These are phyloP conservation scores for Termitomyces sp. DNA, from an alignment of 768 basidiomycete species.

Conservation along the genomic window DNA sequence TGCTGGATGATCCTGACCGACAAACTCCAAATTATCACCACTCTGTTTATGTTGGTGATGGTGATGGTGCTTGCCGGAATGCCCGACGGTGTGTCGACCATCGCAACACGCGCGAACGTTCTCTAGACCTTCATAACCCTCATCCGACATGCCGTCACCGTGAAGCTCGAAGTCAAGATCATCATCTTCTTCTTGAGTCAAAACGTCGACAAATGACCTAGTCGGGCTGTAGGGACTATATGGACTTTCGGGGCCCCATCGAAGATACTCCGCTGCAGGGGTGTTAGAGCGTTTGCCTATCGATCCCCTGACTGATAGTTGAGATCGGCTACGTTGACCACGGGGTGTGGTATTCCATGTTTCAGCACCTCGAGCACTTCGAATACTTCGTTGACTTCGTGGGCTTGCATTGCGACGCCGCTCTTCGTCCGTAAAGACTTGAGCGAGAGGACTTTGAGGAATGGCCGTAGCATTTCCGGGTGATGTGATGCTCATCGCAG, in stretches of 20 bases:
- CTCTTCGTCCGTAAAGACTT: constrained; percentile 45
- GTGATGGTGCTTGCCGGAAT: constrained; percentile 45
- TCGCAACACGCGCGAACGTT: constrained; percentile 93
- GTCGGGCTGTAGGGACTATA: constrained; percentile 77
- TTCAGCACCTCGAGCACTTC: constrained; percentile 54
- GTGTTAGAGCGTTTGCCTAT: constrained; percentile 85
- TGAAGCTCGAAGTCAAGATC: constrained; percentile 84
- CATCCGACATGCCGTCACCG: constrained; percentile 64
- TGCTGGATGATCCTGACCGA: constrained; percentile 35
- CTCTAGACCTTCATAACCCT: constrained; percentile 87
- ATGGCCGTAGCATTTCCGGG: constrained; percentile 31
- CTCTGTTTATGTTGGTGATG: constrained; percentile 48
- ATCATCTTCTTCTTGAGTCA: constrained; percentile 42
- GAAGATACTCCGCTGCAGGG: constrained; percentile 86
- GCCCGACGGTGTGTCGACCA: constrained; percentile 80
- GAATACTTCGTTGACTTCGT: constrained; percentile 66
- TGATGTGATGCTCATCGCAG: constrained; percentile 27
- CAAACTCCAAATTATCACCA: constrained; percentile 44
- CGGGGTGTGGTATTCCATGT: constrained; percentile 74
- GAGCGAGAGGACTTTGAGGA: constrained; percentile 46
- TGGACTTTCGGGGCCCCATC: constrained; percentile 73
- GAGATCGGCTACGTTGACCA: constrained; percentile 73
- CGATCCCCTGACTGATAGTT: constrained; percentile 68
- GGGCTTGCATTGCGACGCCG: constrained; percentile 52
- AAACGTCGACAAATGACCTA: constrained; percentile 58